Evolutionary conservation across 805 yeast genomes (phyloP), one percentile per base, ranked within the genome.

Genomic region (Komagataella pastoris): DNA sequence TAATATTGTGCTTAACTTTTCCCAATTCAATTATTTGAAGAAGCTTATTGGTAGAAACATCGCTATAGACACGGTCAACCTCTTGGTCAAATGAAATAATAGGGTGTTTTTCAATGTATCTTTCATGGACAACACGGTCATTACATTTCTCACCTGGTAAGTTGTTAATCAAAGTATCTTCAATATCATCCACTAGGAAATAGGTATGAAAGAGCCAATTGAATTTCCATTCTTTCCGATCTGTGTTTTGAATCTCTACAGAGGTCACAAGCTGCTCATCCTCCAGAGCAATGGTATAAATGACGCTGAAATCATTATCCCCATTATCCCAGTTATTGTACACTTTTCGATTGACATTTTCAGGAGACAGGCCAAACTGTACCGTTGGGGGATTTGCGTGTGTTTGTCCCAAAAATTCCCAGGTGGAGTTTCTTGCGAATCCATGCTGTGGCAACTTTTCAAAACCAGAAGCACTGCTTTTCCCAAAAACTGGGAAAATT

Each of bases 141-240:
- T 73, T 80, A 59, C 89, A 83, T 12, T 69, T 57, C 55, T 81
- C 78, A 46, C 90, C 95, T 48, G 81, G 79, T 54, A 91, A 72
- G 56, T 95, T 95, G 53, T 83, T 79, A 23, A 91, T 88, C 55
- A 83, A 67, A 1, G 84, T 76, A 55, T 85, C 89, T 52, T 83
- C 84, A 56, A 93, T 81, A 61, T 90, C 97, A 23, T 75, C 80
- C 30, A 89, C 76, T 52, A 72, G 71, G 65, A 85, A 76, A 66
- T 91, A 91, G 17, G 97, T 87, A 70, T 91, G 99, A 83, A 91
- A 90, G 55, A 91, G 76, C 85, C 96, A 88, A 65, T 91, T 87
- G 79, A 91, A 91, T 56, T 84, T 88, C 72, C 88, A 87, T 2
- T 79, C 60, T 52, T 74, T 73, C 21, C 66, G 60, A 53, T 85